These are phyloP conservation scores for Pythium phragmitis DNA, from an alignment of 352 stramenopile genomes.

Conservation along the genomic window DNA sequence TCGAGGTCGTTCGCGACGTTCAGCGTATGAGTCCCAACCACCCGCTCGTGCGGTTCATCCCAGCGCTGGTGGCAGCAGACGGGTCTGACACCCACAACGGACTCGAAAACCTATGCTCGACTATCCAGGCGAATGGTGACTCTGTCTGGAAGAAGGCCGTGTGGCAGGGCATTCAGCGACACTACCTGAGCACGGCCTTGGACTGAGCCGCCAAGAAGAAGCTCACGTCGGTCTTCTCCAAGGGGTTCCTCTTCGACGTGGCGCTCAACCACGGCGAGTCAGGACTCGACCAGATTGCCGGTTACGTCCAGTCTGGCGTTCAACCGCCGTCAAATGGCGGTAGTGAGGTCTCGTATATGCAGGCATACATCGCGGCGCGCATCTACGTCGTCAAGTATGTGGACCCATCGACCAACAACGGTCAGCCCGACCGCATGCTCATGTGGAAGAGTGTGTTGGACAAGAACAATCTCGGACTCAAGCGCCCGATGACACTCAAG, in stretches of 20 bases:
- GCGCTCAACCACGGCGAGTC: conserved; percentile 5
- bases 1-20: conserved; percentile 11
- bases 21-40: conserved; percentile 3
- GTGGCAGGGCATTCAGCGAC: conserved; percentile 2
- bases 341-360: no score
- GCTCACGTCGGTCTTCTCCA: conserved; percentile 2
- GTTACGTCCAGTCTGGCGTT: no score
- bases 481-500: not conserved
- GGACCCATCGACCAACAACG: not conserved
- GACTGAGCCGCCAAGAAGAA: not conserved
- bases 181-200: conserved; percentile 1
- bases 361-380: not conserved
- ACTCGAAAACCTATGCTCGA: not conserved
- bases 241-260: conserved; percentile 14
- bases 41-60: conserved; percentile 2
- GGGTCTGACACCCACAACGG: not conserved
- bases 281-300: conserved; percentile 2
- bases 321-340: no score
- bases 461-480: not conserved
- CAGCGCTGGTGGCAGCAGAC: no score
- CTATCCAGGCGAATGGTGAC: not conserved
- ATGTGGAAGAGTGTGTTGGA: conserved; percentile 3
- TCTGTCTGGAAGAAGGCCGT: not conserved
- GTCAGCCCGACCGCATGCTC: not conserved
- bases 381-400: not conserved